phyloP scores from a whole-genome alignment of 768 basidiomycete genomes.

The Xerocomellus chrysenteron region DNA sequence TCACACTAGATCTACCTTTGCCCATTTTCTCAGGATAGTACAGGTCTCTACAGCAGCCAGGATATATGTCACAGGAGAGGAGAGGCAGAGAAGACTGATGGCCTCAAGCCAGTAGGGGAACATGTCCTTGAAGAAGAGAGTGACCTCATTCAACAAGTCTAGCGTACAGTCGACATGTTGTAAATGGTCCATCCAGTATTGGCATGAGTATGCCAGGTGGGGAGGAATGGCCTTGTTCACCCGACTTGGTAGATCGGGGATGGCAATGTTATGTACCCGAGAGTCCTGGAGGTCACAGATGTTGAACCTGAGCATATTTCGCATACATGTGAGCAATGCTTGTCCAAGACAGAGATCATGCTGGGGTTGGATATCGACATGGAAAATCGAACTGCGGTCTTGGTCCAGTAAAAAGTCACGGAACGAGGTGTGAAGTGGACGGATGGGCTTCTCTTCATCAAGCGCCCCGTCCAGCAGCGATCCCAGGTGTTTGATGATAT shows the following conservation, averaged over 20 bases:
- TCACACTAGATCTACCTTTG: not conserved
- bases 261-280: not conserved
- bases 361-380: too few relatives aligned
- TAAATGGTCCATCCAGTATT: conserved; percentile 1
- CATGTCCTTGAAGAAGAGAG: not conserved
- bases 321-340: not conserved
- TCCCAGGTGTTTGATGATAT: not conserved
- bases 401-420: not conserved
- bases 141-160: not conserved
- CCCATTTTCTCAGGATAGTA: not conserved
- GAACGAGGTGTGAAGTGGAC: conserved; percentile 1
- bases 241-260: not conserved
- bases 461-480: not conserved
- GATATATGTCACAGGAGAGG: not conserved
- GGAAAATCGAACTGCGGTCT: not conserved
- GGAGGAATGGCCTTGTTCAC: not conserved
- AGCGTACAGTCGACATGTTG: not conserved
- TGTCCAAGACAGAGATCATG: not conserved
- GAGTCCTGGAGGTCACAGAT: conserved; percentile 1
- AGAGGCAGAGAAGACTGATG: conserved; percentile 14
- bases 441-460: not conserved
- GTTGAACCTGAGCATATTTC: not conserved
- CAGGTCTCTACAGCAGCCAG: not conserved
- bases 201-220: not conserved
- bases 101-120: conserved; percentile 22